Conservation (phyloP, 164 flowering plant species). For the Vitis labrusca region DNA sequence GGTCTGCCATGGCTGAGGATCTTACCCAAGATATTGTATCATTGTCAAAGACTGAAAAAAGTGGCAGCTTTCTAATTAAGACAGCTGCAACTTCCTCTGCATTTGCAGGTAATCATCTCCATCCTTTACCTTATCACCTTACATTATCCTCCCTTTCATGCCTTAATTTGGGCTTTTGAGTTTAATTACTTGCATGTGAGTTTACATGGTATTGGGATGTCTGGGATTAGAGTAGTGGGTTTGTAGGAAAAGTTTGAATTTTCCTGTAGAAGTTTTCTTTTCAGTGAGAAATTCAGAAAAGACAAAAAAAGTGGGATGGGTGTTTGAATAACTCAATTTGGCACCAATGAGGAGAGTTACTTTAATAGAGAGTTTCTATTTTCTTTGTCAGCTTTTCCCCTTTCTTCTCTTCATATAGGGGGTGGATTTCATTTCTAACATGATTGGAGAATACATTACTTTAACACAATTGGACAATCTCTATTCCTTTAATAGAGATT, state of each 20-base stretch:
- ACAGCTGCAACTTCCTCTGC: conserved; percentile 29
- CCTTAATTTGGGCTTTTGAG: neutral
- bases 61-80: conserved; percentile 7
- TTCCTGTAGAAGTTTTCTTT: too few relatives aligned
- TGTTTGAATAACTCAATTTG: too few relatives aligned
- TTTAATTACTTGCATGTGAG: too few relatives aligned
- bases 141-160: neutral
- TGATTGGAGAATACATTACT: neutral
- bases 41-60: conserved; percentile 7
- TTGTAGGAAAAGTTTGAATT: too few relatives aligned
- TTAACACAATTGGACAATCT: too few relatives aligned
- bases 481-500: too few relatives aligned
- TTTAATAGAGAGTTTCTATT: neutral
- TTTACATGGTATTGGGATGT: too few relatives aligned
- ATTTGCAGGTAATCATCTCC: conserved; percentile 31
- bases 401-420: neutral
- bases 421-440: neutral
- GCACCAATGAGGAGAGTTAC: too few relatives aligned
- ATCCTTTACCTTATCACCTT: neutral
- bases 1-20: conserved; percentile 12
- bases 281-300: too few relatives aligned
- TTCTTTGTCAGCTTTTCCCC: neutral
- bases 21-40: conserved; percentile 14
- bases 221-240: too few relatives aligned
- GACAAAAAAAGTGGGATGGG: too few relatives aligned